phyloP scores from a whole-genome alignment of 2,329 filamentous ascomycete species.

The Trichothecium sympodiale region DNA sequence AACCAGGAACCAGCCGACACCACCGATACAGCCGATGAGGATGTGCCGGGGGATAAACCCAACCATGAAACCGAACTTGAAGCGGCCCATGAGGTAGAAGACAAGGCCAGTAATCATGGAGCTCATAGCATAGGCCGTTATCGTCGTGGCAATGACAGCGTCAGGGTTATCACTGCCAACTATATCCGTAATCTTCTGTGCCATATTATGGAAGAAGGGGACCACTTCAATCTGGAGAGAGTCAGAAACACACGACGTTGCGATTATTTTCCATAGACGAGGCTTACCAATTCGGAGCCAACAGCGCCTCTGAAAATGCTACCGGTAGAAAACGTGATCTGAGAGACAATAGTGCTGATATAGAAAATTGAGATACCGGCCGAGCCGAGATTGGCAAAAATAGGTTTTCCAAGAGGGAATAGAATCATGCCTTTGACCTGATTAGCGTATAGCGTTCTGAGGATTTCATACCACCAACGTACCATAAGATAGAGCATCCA shows the following conservation, averaged over 20 bases:
- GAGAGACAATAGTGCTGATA: conserved; percentile 90
- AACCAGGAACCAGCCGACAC: conserved; percentile 89
- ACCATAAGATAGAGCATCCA: conserved; percentile 92
- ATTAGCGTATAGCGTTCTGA: conserved; percentile 6
- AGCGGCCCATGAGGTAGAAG: conserved; percentile 83
- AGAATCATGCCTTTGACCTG: conserved; percentile 64
- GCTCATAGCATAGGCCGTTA: conserved; percentile 81
- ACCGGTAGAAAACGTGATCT: conserved; percentile 76
- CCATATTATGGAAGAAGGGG: conserved; percentile 98
- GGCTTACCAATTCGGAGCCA: conserved; percentile 76
- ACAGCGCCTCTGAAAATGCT: conserved; percentile 86
- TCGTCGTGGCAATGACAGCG: conserved; percentile 86
- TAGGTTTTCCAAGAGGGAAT: conserved; percentile 77
- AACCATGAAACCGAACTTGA: conserved; percentile 81
- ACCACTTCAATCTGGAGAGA: conserved; percentile 74
- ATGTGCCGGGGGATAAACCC: conserved; percentile 97
- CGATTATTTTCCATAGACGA: background rate
- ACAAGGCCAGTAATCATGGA: conserved; percentile 83
- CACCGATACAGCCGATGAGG: conserved; percentile 91
- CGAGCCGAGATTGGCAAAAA: conserved; percentile 77
- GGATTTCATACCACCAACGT: conserved; percentile 12
- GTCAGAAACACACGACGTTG: too few species aligned
- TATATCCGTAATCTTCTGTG: conserved; percentile 67
- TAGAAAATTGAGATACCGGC: conserved; percentile 99
- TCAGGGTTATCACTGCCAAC: conserved; percentile 74